phyloP scores from a whole-genome alignment of 2,329 filamentous ascomycete genomes.

The Magnaporthiopsis incrustans region DNA sequence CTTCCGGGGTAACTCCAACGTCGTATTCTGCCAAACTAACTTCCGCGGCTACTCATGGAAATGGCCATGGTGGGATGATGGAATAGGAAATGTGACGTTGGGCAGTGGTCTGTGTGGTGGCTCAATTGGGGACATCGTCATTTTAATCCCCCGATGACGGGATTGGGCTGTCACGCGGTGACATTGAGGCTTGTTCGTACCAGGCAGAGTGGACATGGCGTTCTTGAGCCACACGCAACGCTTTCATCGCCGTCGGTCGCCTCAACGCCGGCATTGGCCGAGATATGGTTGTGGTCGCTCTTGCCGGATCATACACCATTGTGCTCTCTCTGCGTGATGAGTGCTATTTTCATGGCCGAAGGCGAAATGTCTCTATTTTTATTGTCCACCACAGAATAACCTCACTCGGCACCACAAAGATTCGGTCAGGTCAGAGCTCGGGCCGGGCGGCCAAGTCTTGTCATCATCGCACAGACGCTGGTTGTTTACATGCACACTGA shows the following conservation, averaged over 20 bases:
- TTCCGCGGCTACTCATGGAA: neutral
- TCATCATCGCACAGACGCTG: too few relatives aligned
- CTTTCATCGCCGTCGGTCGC: too few relatives aligned
- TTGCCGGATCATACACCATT: too few relatives aligned
- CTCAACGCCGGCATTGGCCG: too few relatives aligned
- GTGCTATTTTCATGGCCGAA: neutral
- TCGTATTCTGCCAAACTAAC: neutral
- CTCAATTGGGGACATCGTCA: neutral
- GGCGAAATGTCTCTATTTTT: too few relatives aligned
- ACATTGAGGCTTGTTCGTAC: too few relatives aligned
- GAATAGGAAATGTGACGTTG: neutral
- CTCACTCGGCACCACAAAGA: too few relatives aligned
- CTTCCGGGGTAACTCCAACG: neutral
- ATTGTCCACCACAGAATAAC: too few relatives aligned
- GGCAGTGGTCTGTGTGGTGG: neutral
- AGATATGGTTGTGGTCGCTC: neutral
- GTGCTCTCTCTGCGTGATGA: neutral
- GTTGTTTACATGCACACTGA: neutral
- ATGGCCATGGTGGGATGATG: neutral
- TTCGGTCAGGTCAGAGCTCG: too few relatives aligned
- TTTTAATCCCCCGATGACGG: neutral
- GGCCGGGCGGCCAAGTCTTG: too few relatives aligned
- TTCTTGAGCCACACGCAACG: neutral
- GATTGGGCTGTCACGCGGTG: too few relatives aligned
- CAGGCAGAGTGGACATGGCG: too few relatives aligned